Conservation (phyloP, 2,329 filamentous ascomycete genomes). For the Didymellaceae sp. region DNA sequence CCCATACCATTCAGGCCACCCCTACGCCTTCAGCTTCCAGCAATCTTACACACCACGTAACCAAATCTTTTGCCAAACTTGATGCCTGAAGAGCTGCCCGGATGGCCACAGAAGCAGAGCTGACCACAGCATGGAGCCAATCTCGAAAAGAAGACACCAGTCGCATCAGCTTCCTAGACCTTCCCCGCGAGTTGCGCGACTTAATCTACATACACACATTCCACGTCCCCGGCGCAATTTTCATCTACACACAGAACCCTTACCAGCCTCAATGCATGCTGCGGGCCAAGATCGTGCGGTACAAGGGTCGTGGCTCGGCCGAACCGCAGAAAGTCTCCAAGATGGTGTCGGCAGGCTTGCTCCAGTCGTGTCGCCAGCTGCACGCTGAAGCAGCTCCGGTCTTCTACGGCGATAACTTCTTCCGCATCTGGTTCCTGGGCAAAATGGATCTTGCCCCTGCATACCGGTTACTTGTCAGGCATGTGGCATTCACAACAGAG, state of each 20-base stretch:
- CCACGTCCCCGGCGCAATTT: constrained; percentile 35
- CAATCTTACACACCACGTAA: not conserved
- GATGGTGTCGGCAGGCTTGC: constrained; percentile 27
- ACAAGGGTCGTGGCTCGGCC: constrained; percentile 29
- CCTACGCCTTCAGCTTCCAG: not conserved
- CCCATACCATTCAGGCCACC: not conserved
- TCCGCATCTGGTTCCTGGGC: constrained; percentile 38
- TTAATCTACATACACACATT: constrained; percentile 33
- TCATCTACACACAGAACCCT: constrained; percentile 32
- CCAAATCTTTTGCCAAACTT: not conserved
- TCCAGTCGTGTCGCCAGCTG: constrained; percentile 52
- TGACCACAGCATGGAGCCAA: constrained; percentile 25
- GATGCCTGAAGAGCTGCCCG: not conserved
- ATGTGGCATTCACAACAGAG: constrained; percentile 31
- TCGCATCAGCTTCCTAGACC: constrained; percentile 35
- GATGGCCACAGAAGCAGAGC: constrained; percentile 1
- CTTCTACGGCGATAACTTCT: constrained; percentile 57
- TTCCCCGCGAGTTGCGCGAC: constrained; percentile 42
- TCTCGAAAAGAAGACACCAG: constrained; percentile 25
- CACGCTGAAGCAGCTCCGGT: constrained; percentile 52
- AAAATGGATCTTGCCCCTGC: constrained; percentile 13
- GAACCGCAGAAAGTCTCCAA: constrained; percentile 30
- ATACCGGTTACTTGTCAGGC: constrained; percentile 30
- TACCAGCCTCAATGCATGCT: constrained; percentile 17
- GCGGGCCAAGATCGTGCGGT: constrained; percentile 29